Percentiles rank a stretch among this genome's conserved stretches.
Evolutionary conservation across 371 early-diverging fungal genomes (phyloP).

Genomic region (Mucor irregularis): DNA sequence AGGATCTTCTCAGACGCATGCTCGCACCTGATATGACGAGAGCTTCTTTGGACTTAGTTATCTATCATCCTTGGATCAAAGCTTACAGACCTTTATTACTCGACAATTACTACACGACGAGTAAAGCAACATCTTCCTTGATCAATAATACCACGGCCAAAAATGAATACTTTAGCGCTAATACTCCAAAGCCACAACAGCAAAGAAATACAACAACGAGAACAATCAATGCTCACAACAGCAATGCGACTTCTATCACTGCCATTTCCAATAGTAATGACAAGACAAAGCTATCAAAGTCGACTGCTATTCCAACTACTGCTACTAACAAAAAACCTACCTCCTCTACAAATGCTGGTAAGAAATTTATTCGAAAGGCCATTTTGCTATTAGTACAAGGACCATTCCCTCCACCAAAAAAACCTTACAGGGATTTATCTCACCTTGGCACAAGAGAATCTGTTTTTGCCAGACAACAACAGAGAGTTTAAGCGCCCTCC

Average conservation of each 20-base stretch:
- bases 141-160: not conserved
- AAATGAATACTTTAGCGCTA: not conserved
- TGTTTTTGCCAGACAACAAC: constrained; percentile 17
- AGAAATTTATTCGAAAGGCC: constrained; percentile 9
- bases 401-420: constrained; percentile 34
- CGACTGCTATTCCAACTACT: too few relatives aligned
- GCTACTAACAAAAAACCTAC: not conserved
- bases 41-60: constrained; percentile 43
- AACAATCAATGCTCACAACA: not conserved
- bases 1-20: constrained; percentile 43
- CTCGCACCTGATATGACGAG: constrained; percentile 37
- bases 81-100: constrained; percentile 17
- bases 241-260: too few relatives aligned
- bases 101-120: not conserved
- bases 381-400: constrained; percentile 18
- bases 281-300: too few relatives aligned
- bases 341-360: not conserved
- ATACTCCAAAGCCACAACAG: not conserved
- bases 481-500: too few relatives aligned
- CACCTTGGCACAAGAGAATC: constrained; percentile 28
- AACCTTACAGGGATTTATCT: constrained; percentile 27
- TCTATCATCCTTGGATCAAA: constrained; percentile 46
- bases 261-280: too few relatives aligned
- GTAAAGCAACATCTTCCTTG: not conserved
- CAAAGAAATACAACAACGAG: not conserved